A percentile compares a stretch with the other conserved stretches of the same genome.
Evolutionary conservation across 208 protist species (phyloP).

Genomic region (Sergeia podlipaevii): DNA sequence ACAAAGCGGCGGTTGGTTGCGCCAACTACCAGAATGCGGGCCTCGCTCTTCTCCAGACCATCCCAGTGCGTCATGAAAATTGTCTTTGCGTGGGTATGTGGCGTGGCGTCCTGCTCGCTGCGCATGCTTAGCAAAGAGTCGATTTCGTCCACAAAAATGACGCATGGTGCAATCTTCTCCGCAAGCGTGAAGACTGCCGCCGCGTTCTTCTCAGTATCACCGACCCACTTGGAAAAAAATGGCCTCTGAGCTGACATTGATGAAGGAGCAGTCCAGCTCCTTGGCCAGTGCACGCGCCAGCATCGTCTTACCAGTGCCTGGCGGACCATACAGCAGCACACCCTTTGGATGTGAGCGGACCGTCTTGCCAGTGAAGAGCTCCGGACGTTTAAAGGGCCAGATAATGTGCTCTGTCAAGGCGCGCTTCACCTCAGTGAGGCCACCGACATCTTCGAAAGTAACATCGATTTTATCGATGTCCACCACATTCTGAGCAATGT

Average conservation of each 20-base stretch:
- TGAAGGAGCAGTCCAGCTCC: slow-evolving; percentile 98
- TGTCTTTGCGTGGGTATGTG: slow-evolving; percentile 81
- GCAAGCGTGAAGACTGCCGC: slow-evolving; percentile 88
- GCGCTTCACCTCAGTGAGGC: slow-evolving; percentile 75
- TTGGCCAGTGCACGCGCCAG: slow-evolving; percentile 98
- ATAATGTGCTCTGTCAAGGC: slow-evolving; percentile 77
- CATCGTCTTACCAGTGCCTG: slow-evolving; percentile 99
- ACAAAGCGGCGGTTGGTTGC: slow-evolving; percentile 87
- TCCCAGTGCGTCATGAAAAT: slow-evolving; percentile 93
- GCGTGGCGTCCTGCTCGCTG: slow-evolving; percentile 52
- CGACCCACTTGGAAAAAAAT: slow-evolving; percentile 92
- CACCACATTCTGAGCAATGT: slow-evolving; percentile 58
- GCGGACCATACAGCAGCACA: slow-evolving; percentile 99
- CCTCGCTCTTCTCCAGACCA: slow-evolving; percentile 50
- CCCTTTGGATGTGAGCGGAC: slow-evolving; percentile 97
- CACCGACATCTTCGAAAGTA: slow-evolving; percentile 62
- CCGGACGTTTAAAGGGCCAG: slow-evolving; percentile 79
- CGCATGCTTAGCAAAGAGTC: slow-evolving; percentile 87
- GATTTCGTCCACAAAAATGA: slow-evolving; percentile 93
- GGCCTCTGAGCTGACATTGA: slow-evolving; percentile 94
- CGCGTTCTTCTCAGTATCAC: slow-evolving; percentile 97
- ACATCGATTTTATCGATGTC: slow-evolving; percentile 62
- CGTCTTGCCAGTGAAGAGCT: slow-evolving; percentile 68
- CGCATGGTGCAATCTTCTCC: slow-evolving; percentile 69
- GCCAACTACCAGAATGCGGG: slow-evolving; percentile 83